Evolutionary conservation across 805 yeast species (phyloP).

Genomic region (Hanseniaspora clermontiae): DNA sequence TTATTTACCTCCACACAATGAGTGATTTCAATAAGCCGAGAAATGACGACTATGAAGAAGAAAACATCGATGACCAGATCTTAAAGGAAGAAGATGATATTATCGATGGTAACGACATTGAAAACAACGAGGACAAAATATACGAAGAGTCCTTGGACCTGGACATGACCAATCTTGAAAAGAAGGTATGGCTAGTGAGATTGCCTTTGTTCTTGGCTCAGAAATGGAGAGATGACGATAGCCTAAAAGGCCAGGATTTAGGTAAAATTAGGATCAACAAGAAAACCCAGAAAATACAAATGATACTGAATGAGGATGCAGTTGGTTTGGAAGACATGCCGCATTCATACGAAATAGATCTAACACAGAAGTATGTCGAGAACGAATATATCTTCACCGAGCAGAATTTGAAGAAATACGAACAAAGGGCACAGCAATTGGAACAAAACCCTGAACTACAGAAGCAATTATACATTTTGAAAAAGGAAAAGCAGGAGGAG

Average conservation of each 20-base stretch:
- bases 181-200: conserved; percentile 85
- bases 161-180: conserved; percentile 46
- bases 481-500: conserved; percentile 28
- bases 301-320: conserved; percentile 40
- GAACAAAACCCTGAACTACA: conserved; percentile 30
- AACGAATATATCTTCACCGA: conserved; percentile 85
- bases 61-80: conserved; percentile 30
- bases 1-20: not conserved
- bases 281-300: conserved; percentile 37
- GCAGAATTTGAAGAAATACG: conserved; percentile 55
- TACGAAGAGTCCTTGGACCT: conserved; percentile 65
- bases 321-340: conserved; percentile 47
- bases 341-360: conserved; percentile 65
- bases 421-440: conserved; percentile 27
- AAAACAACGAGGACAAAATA: conserved; percentile 28
- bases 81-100: conserved; percentile 34
- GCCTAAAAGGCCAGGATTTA: conserved; percentile 57
- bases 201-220: conserved; percentile 79
- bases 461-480: conserved; percentile 26
- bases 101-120: conserved; percentile 35
- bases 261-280: conserved; percentile 70
- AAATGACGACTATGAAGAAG: conserved; percentile 13
- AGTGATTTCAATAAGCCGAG: conserved; percentile 12
- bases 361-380: conserved; percentile 66
- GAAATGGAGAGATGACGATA: conserved; percentile 56